phyloP scores from a whole-genome alignment of 2,329 filamentous ascomycete genomes.

The Ceratocystis destructans region DNA sequence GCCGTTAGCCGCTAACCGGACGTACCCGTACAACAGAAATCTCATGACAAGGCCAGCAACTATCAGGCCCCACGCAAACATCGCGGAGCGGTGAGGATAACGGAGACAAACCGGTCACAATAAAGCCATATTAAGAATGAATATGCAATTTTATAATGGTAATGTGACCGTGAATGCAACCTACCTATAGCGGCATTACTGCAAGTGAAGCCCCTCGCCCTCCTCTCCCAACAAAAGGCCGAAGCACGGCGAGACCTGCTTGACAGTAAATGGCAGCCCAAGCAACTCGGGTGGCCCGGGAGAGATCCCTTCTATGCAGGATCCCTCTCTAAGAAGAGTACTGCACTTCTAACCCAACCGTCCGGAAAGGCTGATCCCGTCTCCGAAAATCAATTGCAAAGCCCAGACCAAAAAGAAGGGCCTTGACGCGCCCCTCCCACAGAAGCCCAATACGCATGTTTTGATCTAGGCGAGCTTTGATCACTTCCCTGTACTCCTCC shows the following conservation, averaged over 20 bases:
- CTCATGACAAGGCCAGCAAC: background rate
- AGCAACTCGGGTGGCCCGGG: background rate
- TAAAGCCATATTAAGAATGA: background rate
- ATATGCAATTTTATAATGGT: background rate
- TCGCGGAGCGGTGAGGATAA: background rate
- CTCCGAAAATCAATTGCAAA: conserved; percentile 69
- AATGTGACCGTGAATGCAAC: background rate
- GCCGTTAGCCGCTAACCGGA: background rate
- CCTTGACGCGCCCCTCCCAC: conserved; percentile 89
- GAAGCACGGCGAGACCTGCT: background rate
- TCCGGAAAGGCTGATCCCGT: conserved; percentile 62
- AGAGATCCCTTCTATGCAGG: background rate
- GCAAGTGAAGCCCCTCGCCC: background rate
- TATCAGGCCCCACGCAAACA: background rate
- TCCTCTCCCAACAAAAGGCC: background rate
- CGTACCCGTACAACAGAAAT: background rate
- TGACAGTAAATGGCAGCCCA: background rate
- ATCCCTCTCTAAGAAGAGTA: conserved; percentile 55
- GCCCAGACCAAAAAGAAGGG: conserved; percentile 80
- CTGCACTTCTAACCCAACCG: conserved; percentile 64
- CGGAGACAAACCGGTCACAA: background rate
- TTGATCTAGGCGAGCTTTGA: conserved; percentile 84
- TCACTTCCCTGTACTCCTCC: conserved; percentile 62
- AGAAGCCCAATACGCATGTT: conserved; percentile 71
- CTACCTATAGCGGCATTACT: background rate